These are phyloP conservation scores for Phytophthora lateralis DNA, from an alignment of 352 stramenopile genomes.

Conservation along the genomic window DNA sequence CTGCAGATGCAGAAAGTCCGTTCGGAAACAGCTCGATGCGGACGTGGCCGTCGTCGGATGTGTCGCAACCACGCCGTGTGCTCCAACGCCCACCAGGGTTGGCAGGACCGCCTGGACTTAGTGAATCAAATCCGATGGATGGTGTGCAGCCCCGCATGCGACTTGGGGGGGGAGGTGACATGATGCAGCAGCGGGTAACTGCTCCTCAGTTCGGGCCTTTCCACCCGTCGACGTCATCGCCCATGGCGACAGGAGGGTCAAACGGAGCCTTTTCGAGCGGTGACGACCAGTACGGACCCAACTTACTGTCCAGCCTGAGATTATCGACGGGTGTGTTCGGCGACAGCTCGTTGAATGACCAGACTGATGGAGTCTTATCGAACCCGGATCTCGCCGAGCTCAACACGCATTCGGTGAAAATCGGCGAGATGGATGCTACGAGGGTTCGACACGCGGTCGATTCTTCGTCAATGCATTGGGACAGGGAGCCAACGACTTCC, in stretches of 20 bases:
- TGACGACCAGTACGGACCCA: constrained; percentile 32
- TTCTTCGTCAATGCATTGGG: constrained; percentile 14
- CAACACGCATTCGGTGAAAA: constrained; percentile 69
- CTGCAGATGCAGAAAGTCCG: constrained; percentile 10
- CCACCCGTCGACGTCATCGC: constrained; percentile 10
- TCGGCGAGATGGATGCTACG: constrained; percentile 41
- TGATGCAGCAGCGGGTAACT: constrained; percentile 22
- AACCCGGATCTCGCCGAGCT: constrained; percentile 67
- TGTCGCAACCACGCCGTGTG: constrained; percentile 41
- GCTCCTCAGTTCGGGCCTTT: constrained; percentile 22
- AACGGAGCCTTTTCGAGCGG: constrained; percentile 20
- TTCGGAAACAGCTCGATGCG: constrained; percentile 14
- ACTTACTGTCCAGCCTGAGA: constrained; percentile 36
- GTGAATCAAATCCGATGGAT: constrained; percentile 15
- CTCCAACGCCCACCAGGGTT: constrained; percentile 58
- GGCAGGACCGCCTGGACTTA: constrained; percentile 34
- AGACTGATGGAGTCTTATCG: constrained; percentile 21
- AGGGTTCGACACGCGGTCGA: constrained; percentile 23
- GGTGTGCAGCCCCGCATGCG: constrained; percentile 11
- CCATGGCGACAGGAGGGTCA: constrained; percentile 11
- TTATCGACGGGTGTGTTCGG: constrained; percentile 34
- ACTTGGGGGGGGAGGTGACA: constrained; percentile 7
- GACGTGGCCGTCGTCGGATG: constrained; percentile 20
- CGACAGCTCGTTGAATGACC: constrained; percentile 16
- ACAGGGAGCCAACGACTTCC: constrained; percentile 26